phyloP scores from a whole-genome alignment of 768 basidiomycete species.

The Russula olivacea region DNA sequence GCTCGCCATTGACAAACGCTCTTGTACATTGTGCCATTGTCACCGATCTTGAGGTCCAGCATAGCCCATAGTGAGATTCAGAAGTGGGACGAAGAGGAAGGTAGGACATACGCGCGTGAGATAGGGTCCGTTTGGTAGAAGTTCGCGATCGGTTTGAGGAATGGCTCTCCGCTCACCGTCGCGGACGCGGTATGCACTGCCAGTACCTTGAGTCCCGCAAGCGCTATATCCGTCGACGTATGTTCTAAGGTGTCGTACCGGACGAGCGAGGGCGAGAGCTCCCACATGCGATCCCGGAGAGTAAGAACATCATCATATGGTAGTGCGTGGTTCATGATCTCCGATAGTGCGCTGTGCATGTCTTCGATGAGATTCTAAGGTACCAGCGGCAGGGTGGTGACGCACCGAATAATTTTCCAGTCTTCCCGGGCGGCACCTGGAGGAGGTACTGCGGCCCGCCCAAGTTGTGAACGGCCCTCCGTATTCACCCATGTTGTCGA shows the following conservation, averaged over 20 bases:
- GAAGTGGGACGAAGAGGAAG: not conserved
- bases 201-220: conserved; percentile 61
- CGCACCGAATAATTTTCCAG: conserved; percentile 92
- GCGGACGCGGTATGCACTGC: conserved; percentile 45
- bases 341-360: conserved; percentile 69
- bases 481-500: conserved; percentile 93
- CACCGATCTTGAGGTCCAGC: conserved; percentile 52
- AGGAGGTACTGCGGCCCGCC: conserved; percentile 84
- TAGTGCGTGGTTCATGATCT: conserved; percentile 70
- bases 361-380: not conserved
- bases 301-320: conserved; percentile 85
- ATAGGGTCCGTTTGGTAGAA: conserved; percentile 98
- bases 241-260: conserved; percentile 77
- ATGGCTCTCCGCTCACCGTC: conserved; percentile 52
- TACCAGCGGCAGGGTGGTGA: not conserved
- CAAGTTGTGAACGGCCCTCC: conserved; percentile 88
- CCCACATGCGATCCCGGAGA: conserved; percentile 93
- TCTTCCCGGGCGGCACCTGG: conserved; percentile 96
- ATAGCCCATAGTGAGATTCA: conserved; percentile 7
- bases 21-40: conserved; percentile 95
- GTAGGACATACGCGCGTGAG: conserved; percentile 73
- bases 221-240: conserved; percentile 66
- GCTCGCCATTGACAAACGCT: conserved; percentile 74
- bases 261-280: conserved; percentile 84
- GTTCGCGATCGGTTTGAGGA: conserved; percentile 80